Evolutionary conservation across 2,329 filamentous ascomycete genomes (phyloP), one percentile per base, ranked within the genome.

Genomic region (Chrysoporthe austroafricana): DNA sequence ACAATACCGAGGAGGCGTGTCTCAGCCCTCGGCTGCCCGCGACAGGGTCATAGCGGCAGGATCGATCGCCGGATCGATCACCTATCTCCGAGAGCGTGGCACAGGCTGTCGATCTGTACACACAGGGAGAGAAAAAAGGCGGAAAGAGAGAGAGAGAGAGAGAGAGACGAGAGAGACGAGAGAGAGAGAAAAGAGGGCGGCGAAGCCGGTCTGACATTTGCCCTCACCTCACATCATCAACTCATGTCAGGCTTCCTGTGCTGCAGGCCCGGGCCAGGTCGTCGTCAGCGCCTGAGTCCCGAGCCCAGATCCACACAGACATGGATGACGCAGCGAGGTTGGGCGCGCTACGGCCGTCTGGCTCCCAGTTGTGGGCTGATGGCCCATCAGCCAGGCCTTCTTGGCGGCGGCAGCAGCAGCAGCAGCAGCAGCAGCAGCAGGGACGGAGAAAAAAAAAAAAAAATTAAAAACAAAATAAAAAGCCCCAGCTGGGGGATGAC

Each of bases 51-150:
- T 11, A 26, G 26, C 32, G 26, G 21, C 48, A 52, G 26, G 50
- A 54, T 54, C 50, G 50, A 54, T 54, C 50, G 16, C 50, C 32
- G 50, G 50, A 54, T 54, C 50, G 32, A 54, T 13, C 32, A 34
- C 7, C 50, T 54, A 54, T 34, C 16, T 6, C 50, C 50, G 26
- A 32, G 50, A 32, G 14, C 16, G 50, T 32, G 11, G 50, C 32
- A 21, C 21, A n/a, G 21, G 8, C 26, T 8, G 48, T 26, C 26
- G 50, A 54, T 54, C 50, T 7, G 11, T 32, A 54, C 50, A 26
- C 50, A 21, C 32, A 2, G 14, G 32, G 26, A 16, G 32, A 32
- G 4, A 14, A 14, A 2, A 48, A 18, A 16, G 8, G n/a, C 6
- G n/a, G 44, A 18, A 52, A 32, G 16, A 4, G 26, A n/a, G 26